Conservation (phyloP, 2,329 filamentous ascomycete species). For the Cladosporium sp. region DNA sequence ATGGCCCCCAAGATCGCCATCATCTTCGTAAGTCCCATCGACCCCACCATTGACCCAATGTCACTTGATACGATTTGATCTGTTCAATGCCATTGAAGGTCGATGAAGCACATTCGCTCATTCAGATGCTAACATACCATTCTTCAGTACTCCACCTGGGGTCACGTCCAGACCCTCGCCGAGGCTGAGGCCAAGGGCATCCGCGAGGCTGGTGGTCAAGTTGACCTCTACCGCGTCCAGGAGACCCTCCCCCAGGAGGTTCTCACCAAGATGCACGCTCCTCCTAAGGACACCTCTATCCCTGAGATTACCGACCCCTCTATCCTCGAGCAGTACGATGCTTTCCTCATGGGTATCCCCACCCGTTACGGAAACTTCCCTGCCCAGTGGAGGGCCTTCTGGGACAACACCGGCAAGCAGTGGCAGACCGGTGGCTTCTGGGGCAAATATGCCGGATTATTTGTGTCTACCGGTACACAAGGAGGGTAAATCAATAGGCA, state of each 20-base stretch:
- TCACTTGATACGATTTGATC: not conserved
- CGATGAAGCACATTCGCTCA: not conserved
- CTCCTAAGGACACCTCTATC: conserved; percentile 66
- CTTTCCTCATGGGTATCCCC: conserved; percentile 87
- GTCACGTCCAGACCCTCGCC: conserved; percentile 79
- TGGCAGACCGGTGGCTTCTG: conserved; percentile 70
- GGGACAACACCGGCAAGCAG: conserved; percentile 65
- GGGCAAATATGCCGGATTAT: conserved; percentile 88
- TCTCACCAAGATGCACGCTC: conserved; percentile 85
- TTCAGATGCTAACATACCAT: not conserved
- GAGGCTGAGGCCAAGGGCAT: conserved; percentile 89
- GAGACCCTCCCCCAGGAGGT: conserved; percentile 87
- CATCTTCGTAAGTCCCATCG: conserved; percentile 64
- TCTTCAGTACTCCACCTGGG: conserved; percentile 85
- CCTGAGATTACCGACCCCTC: conserved; percentile 56
- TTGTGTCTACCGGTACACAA: conserved; percentile 77
- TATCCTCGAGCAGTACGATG: conserved; percentile 72
- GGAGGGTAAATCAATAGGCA: no score
- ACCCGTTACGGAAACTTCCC: conserved; percentile 97
- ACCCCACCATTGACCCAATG: not conserved
- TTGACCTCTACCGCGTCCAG: conserved; percentile 77
- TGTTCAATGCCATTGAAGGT: not conserved
- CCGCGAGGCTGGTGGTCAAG: conserved; percentile 76
- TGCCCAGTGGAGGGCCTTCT: conserved; percentile 89
- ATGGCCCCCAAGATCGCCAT: conserved; percentile 94